Evolutionary conservation across 352 stramenopile genomes (phyloP), one percentile per base, ranked within the genome.

Genomic region (Phytophthora boehmeriae): DNA sequence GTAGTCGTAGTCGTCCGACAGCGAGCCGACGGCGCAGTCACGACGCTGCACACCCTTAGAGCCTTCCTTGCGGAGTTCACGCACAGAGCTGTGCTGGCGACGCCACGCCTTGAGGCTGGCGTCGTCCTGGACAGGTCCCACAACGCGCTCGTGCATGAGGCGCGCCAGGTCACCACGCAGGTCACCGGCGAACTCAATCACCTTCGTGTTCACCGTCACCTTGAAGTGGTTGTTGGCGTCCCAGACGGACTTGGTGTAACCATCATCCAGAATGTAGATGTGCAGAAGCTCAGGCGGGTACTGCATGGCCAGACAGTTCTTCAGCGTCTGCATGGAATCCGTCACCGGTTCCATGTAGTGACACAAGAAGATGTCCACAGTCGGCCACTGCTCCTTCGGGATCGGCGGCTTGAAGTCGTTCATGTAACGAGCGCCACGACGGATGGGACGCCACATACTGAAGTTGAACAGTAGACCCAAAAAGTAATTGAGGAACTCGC

Each of bases 1-100:
- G 81, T 96, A 96, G 66, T 96, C 88, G 56, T 96, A 94, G 73
- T 95, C 88, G n/a, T 96, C 88, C 13, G 78, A 91, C 0, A 96
- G 71, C 51, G 88, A 96, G 8, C 88, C 88, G 2, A 95, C 88
- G 8, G 88, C 88, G 65, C 88, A 96, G 48, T 96, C 88, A 53
- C 84, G 83, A 65, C 86, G 88, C 57, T 91, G 78, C 10, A 94
- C 79, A 9, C 84, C 88, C 74, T 93, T 93, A 44, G 73, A 75
- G 2, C 86, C 84, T 45, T 91, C 83, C 68, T 93, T 93, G 22
- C 82, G 81, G n/a, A 93, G 74, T 58, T 94, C 84, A 22, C 83
- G 83, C 27, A 95, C 88, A 30, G 83, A 92, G 39, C 84, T 93
- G 76, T 96, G 88, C 70, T 95, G 86, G 28, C 84, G 80, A 74